Evolutionary conservation across 2,329 filamentous ascomycete species (phyloP), one percentile per base, ranked within the genome.

Genomic region (Trichoderma harzianum): DNA sequence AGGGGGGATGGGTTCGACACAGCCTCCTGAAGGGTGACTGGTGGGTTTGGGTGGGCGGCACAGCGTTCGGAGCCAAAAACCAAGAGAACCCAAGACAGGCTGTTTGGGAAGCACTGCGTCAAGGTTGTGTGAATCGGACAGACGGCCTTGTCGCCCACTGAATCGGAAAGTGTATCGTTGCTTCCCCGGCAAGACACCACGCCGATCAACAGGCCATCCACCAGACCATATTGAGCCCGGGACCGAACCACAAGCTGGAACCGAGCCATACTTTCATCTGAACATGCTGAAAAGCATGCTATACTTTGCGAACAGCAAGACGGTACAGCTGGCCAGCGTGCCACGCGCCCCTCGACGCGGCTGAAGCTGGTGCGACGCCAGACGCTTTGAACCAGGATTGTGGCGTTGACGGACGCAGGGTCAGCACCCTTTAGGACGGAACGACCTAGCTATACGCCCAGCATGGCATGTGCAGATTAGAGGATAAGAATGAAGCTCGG

Each of bases 121-220:
- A 51, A 18, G 26, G n/a, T 26, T 58, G 66, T 34, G 57, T 34
- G 26, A 69, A 61, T 61, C 39, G 57, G 21, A 51, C 55, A 24
- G 28, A 61, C n/a, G 32, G 21, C 34, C 26, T 18, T 51, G 57
- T 57, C 32, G 55, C 61, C 68, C 65, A 67, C 61, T 72, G 71
- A 68, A 70, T 71, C 62, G 61, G 61, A 63, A 62, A 47, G 34
- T 43, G 28, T 63, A 51, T 39, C 62, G 32, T 30, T 62, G 63
- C 67, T 66, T 70, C 67, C 71, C 67, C 30, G 36, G 55, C 55
- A 47, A 66, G 68, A 61, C 67, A 71, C 24, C 36, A 51, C 47
- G 47, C 32, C 63, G 71, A 71, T 72, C 71, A 53, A 70, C 36
- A 70, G 21, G 24, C 63, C 67, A 65, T 30, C 71, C 61, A 36